Conservation (phyloP, 371 early-diverging fungal species). For the Apophysomyces elegans region DNA sequence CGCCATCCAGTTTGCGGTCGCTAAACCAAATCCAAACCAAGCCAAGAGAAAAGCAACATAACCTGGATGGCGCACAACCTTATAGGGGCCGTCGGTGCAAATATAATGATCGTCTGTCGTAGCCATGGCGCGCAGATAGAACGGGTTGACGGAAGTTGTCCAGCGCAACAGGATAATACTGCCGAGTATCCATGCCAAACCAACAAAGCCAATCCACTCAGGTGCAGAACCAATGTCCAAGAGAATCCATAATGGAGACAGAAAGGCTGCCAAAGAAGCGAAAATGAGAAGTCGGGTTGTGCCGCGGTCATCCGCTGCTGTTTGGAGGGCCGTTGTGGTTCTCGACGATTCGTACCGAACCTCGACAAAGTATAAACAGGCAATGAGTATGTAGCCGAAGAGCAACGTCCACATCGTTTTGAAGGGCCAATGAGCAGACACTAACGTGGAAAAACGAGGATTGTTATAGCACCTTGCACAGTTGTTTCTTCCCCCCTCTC, state of each 20-base stretch:
- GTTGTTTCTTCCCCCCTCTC: too few species aligned
- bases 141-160: conserved; percentile 39
- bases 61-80: conserved; percentile 44
- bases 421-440: not conserved
- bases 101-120: conserved; percentile 49
- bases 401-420: conserved; percentile 19
- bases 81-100: conserved; percentile 48
- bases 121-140: conserved; percentile 42
- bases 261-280: conserved; percentile 17
- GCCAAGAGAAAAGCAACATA: conserved; percentile 40
- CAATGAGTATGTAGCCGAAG: conserved; percentile 26
- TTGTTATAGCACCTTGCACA: too few species aligned
- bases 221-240: conserved; percentile 14
- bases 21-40: conserved; percentile 48
- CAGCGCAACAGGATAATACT: conserved; percentile 34
- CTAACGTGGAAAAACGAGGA: too few species aligned
- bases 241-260: conserved; percentile 26
- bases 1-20: conserved; percentile 28
- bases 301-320: conserved; percentile 38
- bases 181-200: conserved; percentile 30
- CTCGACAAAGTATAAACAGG: conserved; percentile 28
- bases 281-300: conserved; percentile 30
- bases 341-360: conserved; percentile 38
- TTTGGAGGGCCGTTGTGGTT: conserved; percentile 50
- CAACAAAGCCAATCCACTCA: conserved; percentile 27